Base-by-base conservation (phyloP, 2,329 filamentous ascomycete genomes). In the Penicillium crustosum region DNA sequence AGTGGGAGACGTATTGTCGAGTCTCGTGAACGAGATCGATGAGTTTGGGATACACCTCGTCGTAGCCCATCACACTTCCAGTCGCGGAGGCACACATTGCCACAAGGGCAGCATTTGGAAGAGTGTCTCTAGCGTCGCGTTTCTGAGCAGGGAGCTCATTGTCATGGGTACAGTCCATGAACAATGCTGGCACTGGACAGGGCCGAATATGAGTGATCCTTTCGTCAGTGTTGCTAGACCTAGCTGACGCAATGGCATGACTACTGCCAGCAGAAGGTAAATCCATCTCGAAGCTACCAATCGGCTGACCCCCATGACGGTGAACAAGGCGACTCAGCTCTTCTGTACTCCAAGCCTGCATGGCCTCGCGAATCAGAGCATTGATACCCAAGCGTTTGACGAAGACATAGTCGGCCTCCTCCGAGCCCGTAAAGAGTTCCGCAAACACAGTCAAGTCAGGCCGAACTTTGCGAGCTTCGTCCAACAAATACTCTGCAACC, bases 161-260 rank as follows among this genome's bases (percentile, higher is more conserved):
- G 77, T 99, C 94, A 74, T 99, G 94, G 0, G 95, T 99, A 75
- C 95, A 99, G 73, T 99, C 95, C 92, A 97, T 97, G 76, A 99
- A 97, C 1, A 99, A 80, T 0, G 93, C 94, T 64, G 96, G 93
- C 0, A 97, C 89, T 4, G 93, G 91, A 4, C 87, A 90, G n/a
- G 89, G 88, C 64, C 91, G 90, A 74, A 99, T 93, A 61, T 83
- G 88, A 63, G 88, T 89, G 64, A 96, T 82, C 19, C 90, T 84
- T 67, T 93, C 89, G 68, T 68, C 69, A 68, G 69, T 36, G 45
- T 61, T 68, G 19, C 62, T 62, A 51, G 61, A 63, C 53, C 61
- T 75, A 72, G 64, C 73, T 43, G 65, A 69, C 55, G 61, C 68
- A 69, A 76, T 67, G 53, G 73, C 65, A 59, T 73, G 64, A 57